A percentile compares a stretch with the other conserved stretches of the same genome.
Conservation (phyloP, 495 filamentous ascomycete genomes). For the Penicillium waksmanii region DNA sequence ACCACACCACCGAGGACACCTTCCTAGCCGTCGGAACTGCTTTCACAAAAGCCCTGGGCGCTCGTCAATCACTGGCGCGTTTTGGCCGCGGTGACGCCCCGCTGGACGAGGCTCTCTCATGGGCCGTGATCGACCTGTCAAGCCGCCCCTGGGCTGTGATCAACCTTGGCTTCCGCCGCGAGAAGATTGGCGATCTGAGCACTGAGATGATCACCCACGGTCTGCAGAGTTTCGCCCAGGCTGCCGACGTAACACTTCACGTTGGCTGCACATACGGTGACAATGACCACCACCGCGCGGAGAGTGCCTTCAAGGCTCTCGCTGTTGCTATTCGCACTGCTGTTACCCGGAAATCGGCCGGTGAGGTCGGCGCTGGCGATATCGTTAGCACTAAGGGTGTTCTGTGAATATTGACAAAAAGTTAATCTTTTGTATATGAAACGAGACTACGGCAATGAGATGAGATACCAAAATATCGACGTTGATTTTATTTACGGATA, state of each 20-base stretch:
- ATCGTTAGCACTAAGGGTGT: slow-evolving; percentile 95
- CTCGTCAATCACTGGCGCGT: slow-evolving; percentile 77
- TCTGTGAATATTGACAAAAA: slow-evolving; percentile 39
- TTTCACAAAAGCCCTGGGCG: slow-evolving; percentile 76
- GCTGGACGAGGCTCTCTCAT: slow-evolving; percentile 91
- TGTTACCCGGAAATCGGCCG: slow-evolving; percentile 67
- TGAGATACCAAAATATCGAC: slow-evolving; percentile 1
- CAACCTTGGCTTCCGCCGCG: slow-evolving; percentile 77
- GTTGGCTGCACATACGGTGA: slow-evolving; percentile 84
- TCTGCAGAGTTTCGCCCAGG: slow-evolving; percentile 89
- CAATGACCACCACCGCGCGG: slow-evolving; percentile 95
- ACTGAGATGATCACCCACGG: slow-evolving; percentile 98
- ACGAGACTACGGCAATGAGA: slow-evolving; percentile 15
- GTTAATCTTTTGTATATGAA: neutral
- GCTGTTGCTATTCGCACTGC: slow-evolving; percentile 82
- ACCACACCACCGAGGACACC: slow-evolving; percentile 96
- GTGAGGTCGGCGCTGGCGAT: slow-evolving; percentile 83
- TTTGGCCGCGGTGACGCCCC: slow-evolving; percentile 92
- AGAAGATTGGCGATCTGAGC: slow-evolving; percentile 91
- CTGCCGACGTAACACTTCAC: slow-evolving; percentile 88
- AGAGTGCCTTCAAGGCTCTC: slow-evolving; percentile 96
- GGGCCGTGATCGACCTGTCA: slow-evolving; percentile 92
- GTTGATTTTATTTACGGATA: neutral
- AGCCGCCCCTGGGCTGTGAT: slow-evolving; percentile 85
- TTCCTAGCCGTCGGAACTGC: slow-evolving; percentile 88